These are phyloP conservation scores for Nemania sp. DNA, from an alignment of 2,329 filamentous ascomycete genomes.

Conservation along the genomic window DNA sequence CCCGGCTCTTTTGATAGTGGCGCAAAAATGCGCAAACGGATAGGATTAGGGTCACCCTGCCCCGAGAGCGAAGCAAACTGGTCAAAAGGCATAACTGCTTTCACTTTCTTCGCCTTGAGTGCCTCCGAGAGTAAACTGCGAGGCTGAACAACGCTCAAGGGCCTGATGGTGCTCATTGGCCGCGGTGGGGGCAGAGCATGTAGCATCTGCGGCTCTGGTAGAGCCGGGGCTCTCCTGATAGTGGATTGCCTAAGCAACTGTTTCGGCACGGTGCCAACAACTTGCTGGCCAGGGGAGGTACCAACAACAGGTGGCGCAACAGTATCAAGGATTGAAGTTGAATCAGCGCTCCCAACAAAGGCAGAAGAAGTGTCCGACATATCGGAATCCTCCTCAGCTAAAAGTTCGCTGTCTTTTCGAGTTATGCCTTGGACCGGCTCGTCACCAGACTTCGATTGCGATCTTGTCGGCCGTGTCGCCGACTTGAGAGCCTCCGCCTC, in stretches of 20 bases:
- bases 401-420: slow-evolving; percentile 52
- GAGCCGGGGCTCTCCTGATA: slow-evolving; percentile 62
- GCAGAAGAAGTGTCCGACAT: slow-evolving; percentile 65
- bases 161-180: slow-evolving; percentile 65
- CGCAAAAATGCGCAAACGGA: slow-evolving; percentile 76
- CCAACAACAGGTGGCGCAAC: slow-evolving; percentile 62
- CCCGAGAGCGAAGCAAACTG: slow-evolving; percentile 76
- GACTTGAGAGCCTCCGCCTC: slow-evolving; percentile 60
- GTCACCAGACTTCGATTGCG: slow-evolving; percentile 57
- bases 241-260: slow-evolving; percentile 65
- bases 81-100: slow-evolving; percentile 72
- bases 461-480: slow-evolving; percentile 56
- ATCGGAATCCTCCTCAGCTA: slow-evolving; percentile 62
- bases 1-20: slow-evolving; percentile 68
- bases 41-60: slow-evolving; percentile 75
- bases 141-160: slow-evolving; percentile 68
- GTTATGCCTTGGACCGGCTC: slow-evolving; percentile 50
- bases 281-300: slow-evolving; percentile 57
- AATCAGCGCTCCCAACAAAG: slow-evolving; percentile 70
- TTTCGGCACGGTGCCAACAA: slow-evolving; percentile 66
- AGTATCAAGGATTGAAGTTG: slow-evolving; percentile 69
- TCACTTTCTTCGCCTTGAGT: slow-evolving; percentile 71
- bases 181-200: slow-evolving; percentile 72
- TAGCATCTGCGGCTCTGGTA: slow-evolving; percentile 59
- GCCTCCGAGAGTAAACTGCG: slow-evolving; percentile 73